phyloP scores from a whole-genome alignment of 2,329 filamentous ascomycete species.

The Aspergillus clavatus region DNA sequence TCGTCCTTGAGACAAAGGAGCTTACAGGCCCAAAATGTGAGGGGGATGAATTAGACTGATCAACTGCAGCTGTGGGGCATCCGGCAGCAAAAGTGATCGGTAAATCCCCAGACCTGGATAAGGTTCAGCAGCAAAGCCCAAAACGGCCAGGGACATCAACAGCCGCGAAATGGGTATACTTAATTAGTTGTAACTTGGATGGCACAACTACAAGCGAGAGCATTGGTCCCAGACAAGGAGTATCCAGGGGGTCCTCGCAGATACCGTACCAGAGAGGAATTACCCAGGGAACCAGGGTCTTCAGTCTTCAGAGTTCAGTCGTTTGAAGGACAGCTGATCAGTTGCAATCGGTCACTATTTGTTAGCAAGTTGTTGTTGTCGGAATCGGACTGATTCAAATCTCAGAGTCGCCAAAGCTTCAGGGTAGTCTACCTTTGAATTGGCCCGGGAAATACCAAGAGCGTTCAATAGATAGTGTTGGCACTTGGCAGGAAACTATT shows the following conservation, averaged over 20 bases:
- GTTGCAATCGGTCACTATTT: no score
- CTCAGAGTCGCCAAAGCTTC: no score
- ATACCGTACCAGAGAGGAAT: neutral
- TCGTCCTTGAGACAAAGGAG: neutral
- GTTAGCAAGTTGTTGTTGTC: no score
- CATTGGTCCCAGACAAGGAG: neutral
- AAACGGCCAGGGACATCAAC: neutral
- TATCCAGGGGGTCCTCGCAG: neutral
- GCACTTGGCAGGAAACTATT: no score
- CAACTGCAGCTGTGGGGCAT: conserved; percentile 9
- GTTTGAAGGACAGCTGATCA: neutral
- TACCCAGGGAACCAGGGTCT: neutral
- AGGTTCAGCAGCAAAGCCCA: conserved; percentile 7
- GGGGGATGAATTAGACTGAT: conserved; percentile 6
- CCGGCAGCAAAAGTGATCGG: neutral
- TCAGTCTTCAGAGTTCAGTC: no score
- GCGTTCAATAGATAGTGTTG: no score
- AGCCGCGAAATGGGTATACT: neutral
- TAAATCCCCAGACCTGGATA: conserved; percentile 9
- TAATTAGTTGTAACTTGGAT: neutral
- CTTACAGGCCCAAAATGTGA: conserved; percentile 5
- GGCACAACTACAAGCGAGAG: neutral
- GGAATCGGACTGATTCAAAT: neutral
- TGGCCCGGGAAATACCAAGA: no score
- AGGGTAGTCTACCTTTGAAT: no score